phyloP scores from a whole-genome alignment of 768 basidiomycete species.

The Trametes sanguinea region DNA sequence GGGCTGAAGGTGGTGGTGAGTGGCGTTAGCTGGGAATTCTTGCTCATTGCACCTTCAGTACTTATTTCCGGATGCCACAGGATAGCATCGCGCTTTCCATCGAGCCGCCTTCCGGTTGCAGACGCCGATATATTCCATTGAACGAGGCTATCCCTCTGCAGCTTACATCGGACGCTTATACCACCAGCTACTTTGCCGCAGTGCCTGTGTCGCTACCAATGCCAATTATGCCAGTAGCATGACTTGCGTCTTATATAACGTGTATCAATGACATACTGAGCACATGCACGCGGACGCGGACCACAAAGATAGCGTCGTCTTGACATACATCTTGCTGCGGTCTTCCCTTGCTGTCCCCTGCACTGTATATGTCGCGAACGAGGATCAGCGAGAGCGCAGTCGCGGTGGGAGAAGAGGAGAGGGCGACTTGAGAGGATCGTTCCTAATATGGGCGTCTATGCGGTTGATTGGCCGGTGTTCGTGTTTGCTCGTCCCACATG shows the following conservation, averaged over 20 bases:
- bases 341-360: background rate
- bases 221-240: background rate
- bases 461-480: constrained; percentile 1
- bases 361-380: background rate
- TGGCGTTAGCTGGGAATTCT: background rate
- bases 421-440: background rate
- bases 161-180: constrained; percentile 30
- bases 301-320: background rate
- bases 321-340: background rate
- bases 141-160: constrained; percentile 26
- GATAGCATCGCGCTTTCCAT: constrained; percentile 30
- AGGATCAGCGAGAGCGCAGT: constrained; percentile 3
- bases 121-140: constrained; percentile 22
- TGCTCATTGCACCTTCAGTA: background rate
- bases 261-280: background rate
- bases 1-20: constrained; percentile 29
- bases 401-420: background rate
- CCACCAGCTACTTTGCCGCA: constrained; percentile 12
- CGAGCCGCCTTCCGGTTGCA: constrained; percentile 20
- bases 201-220: background rate
- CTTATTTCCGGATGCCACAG: constrained; percentile 18
- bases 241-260: background rate
- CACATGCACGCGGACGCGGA: too few relatives aligned
- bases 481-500: constrained; percentile 8
- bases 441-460: constrained; percentile 6